phyloP scores from a whole-genome alignment of 371 early-diverging fungal genomes.

The Mortierella sp. region DNA sequence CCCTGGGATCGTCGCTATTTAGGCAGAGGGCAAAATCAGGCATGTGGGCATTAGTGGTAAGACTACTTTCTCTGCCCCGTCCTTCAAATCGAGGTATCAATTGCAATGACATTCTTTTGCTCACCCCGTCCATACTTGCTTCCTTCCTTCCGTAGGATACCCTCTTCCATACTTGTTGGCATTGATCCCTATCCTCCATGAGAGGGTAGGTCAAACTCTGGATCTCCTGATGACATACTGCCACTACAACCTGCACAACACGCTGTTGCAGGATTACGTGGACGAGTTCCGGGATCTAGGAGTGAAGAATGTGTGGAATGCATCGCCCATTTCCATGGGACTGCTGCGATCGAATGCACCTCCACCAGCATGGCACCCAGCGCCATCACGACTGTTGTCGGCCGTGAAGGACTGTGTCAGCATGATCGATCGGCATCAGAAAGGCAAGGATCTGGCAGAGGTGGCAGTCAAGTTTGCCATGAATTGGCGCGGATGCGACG shows the following conservation, averaged over 20 bases:
- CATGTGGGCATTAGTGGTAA: conserved; percentile 81
- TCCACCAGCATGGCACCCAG: conserved; percentile 85
- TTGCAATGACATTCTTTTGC: neutral
- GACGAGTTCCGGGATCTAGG: conserved; percentile 60
- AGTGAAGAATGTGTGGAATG: conserved; percentile 71
- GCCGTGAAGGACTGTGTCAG: conserved; percentile 63
- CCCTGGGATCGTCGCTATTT: too few relatives aligned
- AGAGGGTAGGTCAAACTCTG: conserved; percentile 67
- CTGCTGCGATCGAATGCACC: conserved; percentile 64
- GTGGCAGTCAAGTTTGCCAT: conserved; percentile 77
- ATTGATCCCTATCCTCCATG: conserved; percentile 70
- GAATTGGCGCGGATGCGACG: conserved; percentile 58
- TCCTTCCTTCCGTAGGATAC: conserved; percentile 58
- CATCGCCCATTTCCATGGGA: conserved; percentile 86
- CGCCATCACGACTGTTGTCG: conserved; percentile 62
- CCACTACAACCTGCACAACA: conserved; percentile 80
- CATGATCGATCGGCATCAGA: conserved; percentile 50
- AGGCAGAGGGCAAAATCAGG: conserved; percentile 70
- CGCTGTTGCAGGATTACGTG: conserved; percentile 64
- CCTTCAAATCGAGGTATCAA: too few relatives aligned
- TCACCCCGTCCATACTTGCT: too few relatives aligned
- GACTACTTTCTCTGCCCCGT: conserved; percentile 9
- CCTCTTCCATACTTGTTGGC: conserved; percentile 75
- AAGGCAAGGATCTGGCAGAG: conserved; percentile 62
- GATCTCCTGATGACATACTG: conserved; percentile 81